Evolutionary conservation across 495 filamentous ascomycete genomes (phyloP).

Genomic region (Apodospora peruviana): DNA sequence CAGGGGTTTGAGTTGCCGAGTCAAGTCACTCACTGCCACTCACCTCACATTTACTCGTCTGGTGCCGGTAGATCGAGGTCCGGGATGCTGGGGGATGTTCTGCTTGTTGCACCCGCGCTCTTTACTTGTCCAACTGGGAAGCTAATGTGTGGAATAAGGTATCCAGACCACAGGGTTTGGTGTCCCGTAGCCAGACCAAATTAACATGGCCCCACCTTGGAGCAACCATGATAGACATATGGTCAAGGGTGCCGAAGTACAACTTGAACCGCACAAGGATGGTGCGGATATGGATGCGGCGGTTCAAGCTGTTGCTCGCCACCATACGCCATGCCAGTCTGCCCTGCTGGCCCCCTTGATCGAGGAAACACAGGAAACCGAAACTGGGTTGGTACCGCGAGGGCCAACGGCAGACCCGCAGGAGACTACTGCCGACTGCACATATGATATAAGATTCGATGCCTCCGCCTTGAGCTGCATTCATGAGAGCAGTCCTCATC

Average conservation of each 20-base stretch:
- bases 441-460: constrained; percentile 22
- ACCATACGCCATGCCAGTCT: constrained; percentile 13
- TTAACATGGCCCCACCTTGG: constrained; percentile 7
- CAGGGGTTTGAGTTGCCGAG: background rate
- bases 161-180: background rate
- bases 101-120: background rate
- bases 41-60: background rate
- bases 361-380: constrained; percentile 14
- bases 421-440: constrained; percentile 1
- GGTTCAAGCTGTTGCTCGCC: constrained; percentile 21
- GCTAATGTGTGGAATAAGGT: background rate
- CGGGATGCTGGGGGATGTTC: background rate
- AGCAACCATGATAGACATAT: constrained; percentile 2
- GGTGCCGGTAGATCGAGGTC: background rate
- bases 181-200: background rate
- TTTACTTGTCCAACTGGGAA: background rate
- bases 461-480: constrained; percentile 12
- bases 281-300: constrained; percentile 11
- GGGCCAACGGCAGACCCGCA: constrained; percentile 7
- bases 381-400: constrained; percentile 9
- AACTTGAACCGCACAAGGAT: background rate
- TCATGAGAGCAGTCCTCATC: constrained; percentile 4
- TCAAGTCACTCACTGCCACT: background rate
- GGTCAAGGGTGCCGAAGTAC: background rate
- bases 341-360: constrained; percentile 7